These are phyloP conservation scores for Rhododendron simsii DNA, from an alignment of 148 eudicot genomes.

Conservation along the genomic window DNA sequence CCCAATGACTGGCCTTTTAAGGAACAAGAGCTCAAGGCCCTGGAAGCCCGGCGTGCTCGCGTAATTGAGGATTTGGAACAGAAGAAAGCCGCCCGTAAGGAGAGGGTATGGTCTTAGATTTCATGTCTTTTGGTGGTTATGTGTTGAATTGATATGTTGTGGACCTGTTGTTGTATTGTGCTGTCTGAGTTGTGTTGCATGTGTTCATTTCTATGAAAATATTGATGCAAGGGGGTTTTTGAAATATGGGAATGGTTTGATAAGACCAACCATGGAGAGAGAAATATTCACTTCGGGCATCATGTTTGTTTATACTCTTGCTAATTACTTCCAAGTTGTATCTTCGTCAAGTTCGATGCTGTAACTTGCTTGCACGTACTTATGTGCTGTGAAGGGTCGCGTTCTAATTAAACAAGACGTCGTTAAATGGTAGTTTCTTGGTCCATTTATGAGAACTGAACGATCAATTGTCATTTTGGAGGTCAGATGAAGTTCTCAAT, in stretches of 20 bases:
- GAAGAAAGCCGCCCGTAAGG: conserved; percentile 93
- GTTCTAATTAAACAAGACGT: not conserved
- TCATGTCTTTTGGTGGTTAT: not conserved
- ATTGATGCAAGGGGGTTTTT: not conserved
- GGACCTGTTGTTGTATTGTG: not conserved
- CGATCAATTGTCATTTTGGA: not conserved
- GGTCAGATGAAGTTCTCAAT: not conserved
- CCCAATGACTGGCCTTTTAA: conserved; percentile 99
- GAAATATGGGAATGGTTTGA: not conserved
- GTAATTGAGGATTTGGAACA: conserved; percentile 71
- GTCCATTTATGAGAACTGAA: not conserved
- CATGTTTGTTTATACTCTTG: not conserved
- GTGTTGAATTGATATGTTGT: not conserved
- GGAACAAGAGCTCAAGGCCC: conserved; percentile 92
- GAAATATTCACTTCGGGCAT: not conserved
- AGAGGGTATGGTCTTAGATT: conserved; percentile 51
- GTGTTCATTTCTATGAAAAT: not conserved
- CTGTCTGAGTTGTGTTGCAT: not conserved
- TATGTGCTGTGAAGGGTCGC: not conserved
- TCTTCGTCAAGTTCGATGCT: not conserved
- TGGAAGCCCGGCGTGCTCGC: conserved; percentile 67
- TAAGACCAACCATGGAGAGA: not conserved
- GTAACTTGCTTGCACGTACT: not conserved
- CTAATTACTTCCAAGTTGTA: not conserved
- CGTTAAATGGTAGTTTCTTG: not conserved